Evolutionary conservation across 331 rosid species (phyloP).

Genomic region (Rosa hybrid): DNA sequence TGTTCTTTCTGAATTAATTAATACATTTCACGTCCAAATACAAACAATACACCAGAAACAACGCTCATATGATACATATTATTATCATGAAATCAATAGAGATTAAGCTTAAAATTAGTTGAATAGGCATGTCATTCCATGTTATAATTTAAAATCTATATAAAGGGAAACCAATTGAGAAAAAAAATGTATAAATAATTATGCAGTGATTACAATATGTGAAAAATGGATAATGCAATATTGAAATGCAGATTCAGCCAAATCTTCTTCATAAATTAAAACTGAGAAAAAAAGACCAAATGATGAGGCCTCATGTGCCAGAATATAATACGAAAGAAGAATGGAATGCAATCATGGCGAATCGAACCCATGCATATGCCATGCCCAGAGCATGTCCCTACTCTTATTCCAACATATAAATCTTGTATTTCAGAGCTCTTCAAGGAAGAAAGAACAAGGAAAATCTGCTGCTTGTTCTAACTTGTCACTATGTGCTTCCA

Average conservation of each 20-base stretch:
- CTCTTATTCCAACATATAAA: conserved; percentile 17
- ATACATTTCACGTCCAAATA: neutral
- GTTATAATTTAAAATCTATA: neutral
- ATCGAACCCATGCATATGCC: conserved; percentile 37
- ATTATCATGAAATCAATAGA: conserved; percentile 2
- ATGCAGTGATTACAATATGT: conserved; percentile 2
- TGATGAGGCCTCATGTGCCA: conserved; percentile 40
- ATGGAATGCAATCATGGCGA: conserved; percentile 12
- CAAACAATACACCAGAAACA: conserved; percentile 11
- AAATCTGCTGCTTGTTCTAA: conserved; percentile 1
- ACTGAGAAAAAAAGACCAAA: conserved; percentile 11
- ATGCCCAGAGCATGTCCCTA: conserved; percentile 20
- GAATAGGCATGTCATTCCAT: conserved; percentile 6
- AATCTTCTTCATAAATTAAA: conserved; percentile 10
- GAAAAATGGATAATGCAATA: neutral
- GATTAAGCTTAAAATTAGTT: neutral
- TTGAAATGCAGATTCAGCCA: neutral
- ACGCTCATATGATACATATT: neutral
- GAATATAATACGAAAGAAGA: conserved; percentile 9
- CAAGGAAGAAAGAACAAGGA: neutral
- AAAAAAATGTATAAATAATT: neutral
- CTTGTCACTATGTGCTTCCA: conserved; percentile 5
- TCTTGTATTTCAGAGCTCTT: neutral
- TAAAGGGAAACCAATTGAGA: neutral
- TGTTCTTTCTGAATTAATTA: neutral